phyloP scores from a whole-genome alignment of 495 filamentous ascomycete genomes.

The Cercophora samala region DNA sequence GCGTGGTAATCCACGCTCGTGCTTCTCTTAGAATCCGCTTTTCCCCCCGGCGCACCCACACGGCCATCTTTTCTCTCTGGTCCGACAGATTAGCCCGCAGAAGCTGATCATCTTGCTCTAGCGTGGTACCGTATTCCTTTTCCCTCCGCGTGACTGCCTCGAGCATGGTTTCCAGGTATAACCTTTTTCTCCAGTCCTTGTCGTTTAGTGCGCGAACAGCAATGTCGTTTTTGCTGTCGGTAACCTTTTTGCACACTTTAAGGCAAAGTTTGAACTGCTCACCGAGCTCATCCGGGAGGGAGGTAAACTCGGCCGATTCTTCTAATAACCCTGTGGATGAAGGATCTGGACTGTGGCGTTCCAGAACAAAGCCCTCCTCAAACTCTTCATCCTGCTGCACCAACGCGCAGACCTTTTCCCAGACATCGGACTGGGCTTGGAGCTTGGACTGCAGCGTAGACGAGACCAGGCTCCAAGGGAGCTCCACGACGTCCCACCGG shows the following conservation, averaged over 20 bases:
- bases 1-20: constrained; percentile 19
- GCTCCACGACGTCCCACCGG: constrained; percentile 76
- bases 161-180: constrained; percentile 37
- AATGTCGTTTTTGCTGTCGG: constrained; percentile 14
- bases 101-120: constrained; percentile 59
- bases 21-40: constrained; percentile 63
- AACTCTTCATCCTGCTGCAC: constrained; percentile 38
- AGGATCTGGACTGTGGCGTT: constrained; percentile 41
- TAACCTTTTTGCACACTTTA: constrained; percentile 42
- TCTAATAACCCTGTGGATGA: constrained; percentile 35
- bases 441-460: constrained; percentile 41
- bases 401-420: constrained; percentile 33
- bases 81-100: constrained; percentile 39
- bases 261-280: constrained; percentile 41
- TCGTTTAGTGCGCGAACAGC: constrained; percentile 34
- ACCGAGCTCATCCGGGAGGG: constrained; percentile 37
- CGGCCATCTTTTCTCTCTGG: constrained; percentile 56
- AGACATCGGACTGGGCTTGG: constrained; percentile 36
- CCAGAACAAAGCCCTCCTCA: constrained; percentile 46
- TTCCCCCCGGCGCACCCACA: constrained; percentile 76
- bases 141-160: constrained; percentile 42
- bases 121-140: constrained; percentile 59
- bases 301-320: constrained; percentile 30
- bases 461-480: constrained; percentile 58
- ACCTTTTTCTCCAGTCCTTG: constrained; percentile 39